These are phyloP conservation scores for Closterium sp. DNA, from an alignment of 139 green algal species.

Conservation along the genomic window DNA sequence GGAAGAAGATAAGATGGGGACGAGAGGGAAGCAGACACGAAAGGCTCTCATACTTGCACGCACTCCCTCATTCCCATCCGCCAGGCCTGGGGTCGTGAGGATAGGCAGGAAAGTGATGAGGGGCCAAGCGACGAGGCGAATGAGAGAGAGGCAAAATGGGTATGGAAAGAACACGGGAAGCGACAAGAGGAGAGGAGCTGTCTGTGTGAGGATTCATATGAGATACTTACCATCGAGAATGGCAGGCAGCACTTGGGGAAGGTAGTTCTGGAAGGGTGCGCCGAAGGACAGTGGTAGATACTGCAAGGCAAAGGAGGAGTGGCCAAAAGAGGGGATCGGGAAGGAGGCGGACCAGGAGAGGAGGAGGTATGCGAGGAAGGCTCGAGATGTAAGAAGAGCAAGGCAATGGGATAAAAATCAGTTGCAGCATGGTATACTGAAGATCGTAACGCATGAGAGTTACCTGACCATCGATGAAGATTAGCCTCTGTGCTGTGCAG, in stretches of 20 bases:
- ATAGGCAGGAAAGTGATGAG: too few relatives aligned
- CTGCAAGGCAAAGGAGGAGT: slow-evolving; percentile 56
- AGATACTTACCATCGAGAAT: slow-evolving; percentile 66
- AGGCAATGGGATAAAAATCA: neutral
- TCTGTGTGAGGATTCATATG: neutral
- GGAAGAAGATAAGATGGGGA: too few relatives aligned
- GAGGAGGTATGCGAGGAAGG: neutral
- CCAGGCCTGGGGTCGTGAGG: slow-evolving; percentile 67
- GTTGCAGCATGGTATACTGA: too few relatives aligned
- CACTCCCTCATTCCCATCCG: slow-evolving; percentile 91
- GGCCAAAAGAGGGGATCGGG: neutral
- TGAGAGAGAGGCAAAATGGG: too few relatives aligned
- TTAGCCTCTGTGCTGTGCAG: too few relatives aligned
- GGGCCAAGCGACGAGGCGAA: too few relatives aligned
- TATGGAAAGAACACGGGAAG: neutral
- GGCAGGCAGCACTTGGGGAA: slow-evolving; percentile 72
- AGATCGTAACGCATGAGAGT: too few relatives aligned
- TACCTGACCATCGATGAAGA: too few relatives aligned
- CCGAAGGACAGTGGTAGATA: slow-evolving; percentile 62
- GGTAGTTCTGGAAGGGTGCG: slow-evolving; percentile 64
- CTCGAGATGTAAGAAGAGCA: neutral
- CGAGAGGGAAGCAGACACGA: neutral
- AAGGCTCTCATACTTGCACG: slow-evolving; percentile 59
- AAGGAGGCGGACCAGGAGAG: neutral
- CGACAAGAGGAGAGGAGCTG: too few relatives aligned